Evolutionary conservation across 345 rosid genomes (phyloP).

Genomic region (Eucalyptus cloeziana): DNA sequence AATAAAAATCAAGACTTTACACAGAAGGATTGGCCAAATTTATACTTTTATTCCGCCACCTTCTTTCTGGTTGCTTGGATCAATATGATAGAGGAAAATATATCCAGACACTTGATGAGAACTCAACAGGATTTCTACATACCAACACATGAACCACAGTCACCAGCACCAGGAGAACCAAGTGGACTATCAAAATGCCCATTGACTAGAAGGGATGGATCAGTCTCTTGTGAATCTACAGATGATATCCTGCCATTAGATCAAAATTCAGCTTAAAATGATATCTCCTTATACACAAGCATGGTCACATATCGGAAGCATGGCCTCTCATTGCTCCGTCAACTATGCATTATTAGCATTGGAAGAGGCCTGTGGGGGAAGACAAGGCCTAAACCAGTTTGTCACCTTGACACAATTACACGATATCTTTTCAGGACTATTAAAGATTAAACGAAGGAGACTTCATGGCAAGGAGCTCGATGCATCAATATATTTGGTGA

Average conservation of each 20-base stretch:
- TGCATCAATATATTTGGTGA: neutral
- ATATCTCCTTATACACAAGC: neutral
- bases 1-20: neutral
- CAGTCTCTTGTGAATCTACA: slow-evolving; percentile 41
- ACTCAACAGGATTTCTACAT: neutral
- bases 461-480: neutral
- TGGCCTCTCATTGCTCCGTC: neutral
- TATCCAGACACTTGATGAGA: neutral
- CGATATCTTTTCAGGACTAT: neutral
- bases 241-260: slow-evolving; percentile 65
- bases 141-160: slow-evolving; percentile 98
- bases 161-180: slow-evolving; percentile 96
- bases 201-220: slow-evolving; percentile 78
- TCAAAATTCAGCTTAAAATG: neutral
- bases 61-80: neutral
- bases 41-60: neutral
- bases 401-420: neutral
- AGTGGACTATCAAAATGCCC: slow-evolving; percentile 93
- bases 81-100: neutral
- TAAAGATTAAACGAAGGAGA: neutral
- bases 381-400: neutral
- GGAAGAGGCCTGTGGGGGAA: neutral
- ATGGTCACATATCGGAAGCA: neutral
- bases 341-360: neutral
- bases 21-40: neutral